Evolutionary conservation across 176 grass and related monocot genomes (phyloP), one percentile per base, ranked within the genome.

Genomic region (Oryza glumipatula): DNA sequence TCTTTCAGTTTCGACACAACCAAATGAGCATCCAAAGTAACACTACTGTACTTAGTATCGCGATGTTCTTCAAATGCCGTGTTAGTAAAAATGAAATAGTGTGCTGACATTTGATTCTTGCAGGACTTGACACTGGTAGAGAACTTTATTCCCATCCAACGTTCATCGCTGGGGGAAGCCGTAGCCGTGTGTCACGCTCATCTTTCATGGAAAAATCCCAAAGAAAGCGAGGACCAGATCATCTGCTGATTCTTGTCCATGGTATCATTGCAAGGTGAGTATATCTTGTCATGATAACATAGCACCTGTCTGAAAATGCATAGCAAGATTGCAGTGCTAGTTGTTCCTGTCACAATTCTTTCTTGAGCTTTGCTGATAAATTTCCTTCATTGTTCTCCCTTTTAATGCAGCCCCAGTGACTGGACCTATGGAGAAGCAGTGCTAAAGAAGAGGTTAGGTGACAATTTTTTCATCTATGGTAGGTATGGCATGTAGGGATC

Each of bases 171-270:
- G 81, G 65, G 64, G 77, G 68, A 38, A 39, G 11, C 80, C 28
- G 21, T 44, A 39, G 11, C 80, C 28, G 21, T 44, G 66, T 32
- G 43, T 23, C 21, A 1, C 15, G 47, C 74, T 88, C 83, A n/a
- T 77, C 86, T 32, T 32, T 32, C 9, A 67, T 68, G 67, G 84
- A 84, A 26, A 21, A 65, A 19, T 76, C 84, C 60, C 78, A 70
- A 72, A 83, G 38, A 68, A 90, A 91, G n/a, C 79, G 71, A 72
- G 86, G 56, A 74, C 95, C 92, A 22, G 90, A 94, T 22, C 95
- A 98, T 89, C 92, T 98, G 72, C 88, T 98, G 70, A 67, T 94
- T 79, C 89, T 98, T 81, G 92, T 98, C 54, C 95, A 94, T 82
- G 95, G 95, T 21, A 98, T 98, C 87, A 77, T 93, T 77, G 88